phyloP scores from a whole-genome alignment of 306 rosid species.

The Quillaja saponaria region DNA sequence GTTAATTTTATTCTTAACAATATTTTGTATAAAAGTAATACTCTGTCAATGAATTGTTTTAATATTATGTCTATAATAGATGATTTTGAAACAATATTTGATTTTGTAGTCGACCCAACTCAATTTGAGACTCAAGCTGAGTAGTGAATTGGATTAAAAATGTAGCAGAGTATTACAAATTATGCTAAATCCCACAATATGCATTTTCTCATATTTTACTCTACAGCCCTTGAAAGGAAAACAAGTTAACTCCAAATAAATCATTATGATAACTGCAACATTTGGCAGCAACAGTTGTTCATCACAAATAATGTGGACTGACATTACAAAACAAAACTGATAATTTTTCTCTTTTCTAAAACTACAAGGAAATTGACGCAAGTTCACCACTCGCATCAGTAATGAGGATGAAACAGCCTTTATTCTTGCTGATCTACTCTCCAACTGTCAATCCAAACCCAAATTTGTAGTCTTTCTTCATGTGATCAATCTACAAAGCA shows the following conservation, averaged over 20 bases:
- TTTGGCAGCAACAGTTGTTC: slow-evolving; percentile 35
- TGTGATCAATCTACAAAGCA: slow-evolving; percentile 80
- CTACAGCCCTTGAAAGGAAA: slow-evolving; percentile 46
- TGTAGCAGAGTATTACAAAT: too few relatives aligned
- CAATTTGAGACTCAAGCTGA: too few relatives aligned
- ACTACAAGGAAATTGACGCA: slow-evolving; percentile 33
- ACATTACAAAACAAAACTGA: slow-evolving; percentile 17
- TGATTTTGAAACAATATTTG: too few relatives aligned
- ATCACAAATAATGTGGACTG: slow-evolving; percentile 41
- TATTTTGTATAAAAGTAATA: too few relatives aligned
- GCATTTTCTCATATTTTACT: slow-evolving; percentile 40
- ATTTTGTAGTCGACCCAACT: too few relatives aligned
- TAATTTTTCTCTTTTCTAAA: slow-evolving; percentile 8
- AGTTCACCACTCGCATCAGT: slow-evolving; percentile 29
- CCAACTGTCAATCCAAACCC: slow-evolving; percentile 98
- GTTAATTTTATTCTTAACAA: too few relatives aligned
- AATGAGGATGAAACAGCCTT: slow-evolving; percentile 25
- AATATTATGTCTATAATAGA: too few relatives aligned
- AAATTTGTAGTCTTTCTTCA: slow-evolving; percentile 93
- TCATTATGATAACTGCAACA: slow-evolving; percentile 24
- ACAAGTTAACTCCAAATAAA: slow-evolving; percentile 39
- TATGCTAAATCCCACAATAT: slow-evolving; percentile 35
- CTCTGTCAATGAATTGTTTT: too few relatives aligned
- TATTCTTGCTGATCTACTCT: slow-evolving; percentile 54
- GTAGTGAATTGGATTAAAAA: too few relatives aligned